Evolutionary conservation across 805 yeast species (phyloP).

Genomic region (Yarrowia alimentaria): DNA sequence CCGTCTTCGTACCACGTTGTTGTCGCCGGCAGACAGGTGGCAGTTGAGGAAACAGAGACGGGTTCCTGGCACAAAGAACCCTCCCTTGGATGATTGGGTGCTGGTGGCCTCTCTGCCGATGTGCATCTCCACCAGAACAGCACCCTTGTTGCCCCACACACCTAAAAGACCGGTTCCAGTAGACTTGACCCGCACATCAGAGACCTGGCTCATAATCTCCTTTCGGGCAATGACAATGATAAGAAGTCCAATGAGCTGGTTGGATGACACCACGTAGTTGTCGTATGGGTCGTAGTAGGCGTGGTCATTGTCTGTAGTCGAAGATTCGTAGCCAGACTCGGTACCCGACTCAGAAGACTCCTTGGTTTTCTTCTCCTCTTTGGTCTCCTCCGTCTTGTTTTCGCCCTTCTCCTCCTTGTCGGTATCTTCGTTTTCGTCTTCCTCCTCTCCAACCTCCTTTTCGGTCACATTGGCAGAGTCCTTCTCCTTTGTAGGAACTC

Average conservation of each 20-base stretch:
- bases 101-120: slow-evolving; percentile 43
- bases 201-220: slow-evolving; percentile 43
- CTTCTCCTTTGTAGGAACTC: not conserved
- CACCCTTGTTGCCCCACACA: slow-evolving; percentile 63
- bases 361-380: not conserved
- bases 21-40: slow-evolving; percentile 56
- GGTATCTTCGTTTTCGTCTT: not conserved
- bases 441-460: too few relatives aligned
- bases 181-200: slow-evolving; percentile 43
- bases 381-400: slow-evolving; percentile 39
- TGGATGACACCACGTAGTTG: slow-evolving; percentile 44
- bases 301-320: slow-evolving; percentile 2
- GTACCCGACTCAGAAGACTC: not conserved
- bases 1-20: slow-evolving; percentile 43
- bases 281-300: slow-evolving; percentile 32
- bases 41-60: slow-evolving; percentile 47
- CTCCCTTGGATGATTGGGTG: slow-evolving; percentile 29
- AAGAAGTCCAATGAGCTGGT: slow-evolving; percentile 54
- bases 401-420: slow-evolving; percentile 34
- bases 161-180: slow-evolving; percentile 59
- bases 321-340: not conserved
- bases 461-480: not conserved
- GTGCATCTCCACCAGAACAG: slow-evolving; percentile 47
- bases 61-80: slow-evolving; percentile 34
- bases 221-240: slow-evolving; percentile 46